Evolutionary conservation across 2,329 filamentous ascomycete species (phyloP).

Genomic region (Ophiostoma perfectum): DNA sequence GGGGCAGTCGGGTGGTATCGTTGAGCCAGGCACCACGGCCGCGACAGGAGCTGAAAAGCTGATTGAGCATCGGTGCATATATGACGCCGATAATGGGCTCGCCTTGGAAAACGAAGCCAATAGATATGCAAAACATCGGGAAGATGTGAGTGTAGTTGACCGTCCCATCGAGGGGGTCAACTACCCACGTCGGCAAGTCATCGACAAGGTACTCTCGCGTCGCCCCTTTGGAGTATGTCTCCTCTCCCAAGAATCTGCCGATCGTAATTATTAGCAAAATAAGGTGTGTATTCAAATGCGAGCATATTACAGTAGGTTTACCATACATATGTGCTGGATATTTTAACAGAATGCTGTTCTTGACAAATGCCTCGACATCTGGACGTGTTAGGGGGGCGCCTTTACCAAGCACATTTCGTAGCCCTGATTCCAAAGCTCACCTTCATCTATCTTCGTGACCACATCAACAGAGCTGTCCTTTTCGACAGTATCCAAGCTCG

Average conservation of each 20-base stretch:
- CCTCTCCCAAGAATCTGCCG: conserved; percentile 74
- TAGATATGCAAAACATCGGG: conserved; percentile 76
- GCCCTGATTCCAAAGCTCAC: background rate
- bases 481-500: conserved; percentile 38
- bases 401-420: background rate
- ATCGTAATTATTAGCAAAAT: conserved; percentile 47
- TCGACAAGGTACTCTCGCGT: conserved; percentile 64
- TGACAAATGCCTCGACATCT: conserved; percentile 5
- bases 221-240: conserved; percentile 64
- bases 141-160: conserved; percentile 78
- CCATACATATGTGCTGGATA: background rate
- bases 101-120: conserved; percentile 58
- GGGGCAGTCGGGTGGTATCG: conserved; percentile 56
- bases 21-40: conserved; percentile 66
- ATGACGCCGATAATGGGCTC: conserved; percentile 64
- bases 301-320: background rate
- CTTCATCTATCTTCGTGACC: conserved; percentile 68
- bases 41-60: conserved; percentile 62
- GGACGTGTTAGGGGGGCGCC: background rate
- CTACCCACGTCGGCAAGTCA: conserved; percentile 63
- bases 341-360: background rate
- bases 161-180: conserved; percentile 73
- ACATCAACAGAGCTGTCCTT: conserved; percentile 74
- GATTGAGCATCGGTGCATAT: conserved; percentile 63
- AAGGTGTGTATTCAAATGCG: background rate